Evolutionary conservation across 1,284 basidiomycete species (phyloP).

Genomic region (Mrakiaceae sp.): DNA sequence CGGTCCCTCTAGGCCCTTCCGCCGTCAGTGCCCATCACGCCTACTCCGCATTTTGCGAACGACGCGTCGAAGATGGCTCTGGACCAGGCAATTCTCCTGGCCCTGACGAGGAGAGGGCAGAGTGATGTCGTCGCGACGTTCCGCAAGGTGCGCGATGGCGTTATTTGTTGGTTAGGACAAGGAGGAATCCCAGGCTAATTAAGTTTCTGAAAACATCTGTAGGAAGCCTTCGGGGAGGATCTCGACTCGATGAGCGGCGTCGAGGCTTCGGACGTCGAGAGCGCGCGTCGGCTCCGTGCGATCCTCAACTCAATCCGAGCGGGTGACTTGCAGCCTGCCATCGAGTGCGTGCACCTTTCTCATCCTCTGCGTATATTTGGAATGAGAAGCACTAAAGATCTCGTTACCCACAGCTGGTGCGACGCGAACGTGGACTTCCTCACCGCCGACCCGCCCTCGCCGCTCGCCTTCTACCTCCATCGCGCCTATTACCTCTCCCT

Average conservation of each 20-base stretch:
- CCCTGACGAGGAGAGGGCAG: constrained; percentile 67
- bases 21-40: constrained; percentile 14
- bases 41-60: constrained; percentile 57
- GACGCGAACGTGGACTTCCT: constrained; percentile 22
- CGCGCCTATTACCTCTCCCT: constrained; percentile 71
- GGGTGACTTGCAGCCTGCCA: constrained; percentile 58
- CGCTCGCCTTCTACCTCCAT: constrained; percentile 75
- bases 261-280: constrained; percentile 42
- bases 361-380: constrained; percentile 8
- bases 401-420: constrained; percentile 48
- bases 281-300: constrained; percentile 42
- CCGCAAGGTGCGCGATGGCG: constrained; percentile 43
- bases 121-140: constrained; percentile 62
- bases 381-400: constrained; percentile 59
- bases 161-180: neutral
- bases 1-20: neutral
- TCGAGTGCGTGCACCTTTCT: constrained; percentile 44
- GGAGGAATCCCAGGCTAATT: neutral
- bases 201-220: constrained; percentile 22
- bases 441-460: constrained; percentile 48
- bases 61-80: constrained; percentile 48
- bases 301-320: constrained; percentile 58
- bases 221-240: constrained; percentile 28
- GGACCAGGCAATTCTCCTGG: constrained; percentile 60
- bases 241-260: too few species aligned